Conservation (phyloP, 768 basidiomycete genomes). For the Serendipita indica region DNA sequence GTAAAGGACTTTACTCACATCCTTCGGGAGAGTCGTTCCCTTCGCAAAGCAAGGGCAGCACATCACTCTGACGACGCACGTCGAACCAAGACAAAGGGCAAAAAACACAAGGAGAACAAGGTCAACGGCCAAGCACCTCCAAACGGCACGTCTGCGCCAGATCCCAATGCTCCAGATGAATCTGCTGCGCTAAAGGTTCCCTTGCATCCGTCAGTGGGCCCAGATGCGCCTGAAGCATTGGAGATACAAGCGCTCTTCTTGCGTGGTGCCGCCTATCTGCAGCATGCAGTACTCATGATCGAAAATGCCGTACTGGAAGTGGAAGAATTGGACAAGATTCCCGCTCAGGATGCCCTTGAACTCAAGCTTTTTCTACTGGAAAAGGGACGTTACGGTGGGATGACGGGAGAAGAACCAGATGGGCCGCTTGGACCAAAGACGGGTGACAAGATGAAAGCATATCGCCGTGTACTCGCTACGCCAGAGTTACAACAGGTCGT, state of each 20-base stretch:
- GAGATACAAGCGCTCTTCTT: conserved; percentile 75
- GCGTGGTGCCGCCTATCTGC: conserved; percentile 69
- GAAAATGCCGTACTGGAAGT: conserved; percentile 56
- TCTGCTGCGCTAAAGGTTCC: conserved; percentile 34
- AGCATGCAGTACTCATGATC: conserved; percentile 60
- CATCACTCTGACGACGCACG: conserved; percentile 33
- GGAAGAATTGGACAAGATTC: conserved; percentile 49
- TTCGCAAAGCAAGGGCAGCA: conserved; percentile 45
- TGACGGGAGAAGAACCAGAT: conserved; percentile 68
- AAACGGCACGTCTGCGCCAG: conserved; percentile 42
- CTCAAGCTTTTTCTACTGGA: conserved; percentile 62
- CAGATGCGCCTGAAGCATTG: conserved; percentile 72
- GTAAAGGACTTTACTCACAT: conserved; percentile 70
- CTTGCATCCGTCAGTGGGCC: conserved; percentile 57
- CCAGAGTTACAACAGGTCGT: conserved; percentile 47
- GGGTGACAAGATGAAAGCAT: conserved; percentile 48
- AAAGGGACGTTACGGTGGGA: conserved; percentile 65
- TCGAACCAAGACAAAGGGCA: conserved; percentile 29
- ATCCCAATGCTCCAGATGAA: conserved; percentile 22
- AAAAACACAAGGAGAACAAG: conserved; percentile 37
- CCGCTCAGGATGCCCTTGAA: conserved; percentile 49
- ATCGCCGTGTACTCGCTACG: conserved; percentile 43
- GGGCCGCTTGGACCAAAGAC: conserved; percentile 52
- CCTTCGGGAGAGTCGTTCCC: conserved; percentile 57
- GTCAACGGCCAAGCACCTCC: conserved; percentile 50